Evolutionary conservation across 1,139 yeast species (phyloP), one percentile per base, ranked within the genome.

Genomic region (Protomyces macrosporus): DNA sequence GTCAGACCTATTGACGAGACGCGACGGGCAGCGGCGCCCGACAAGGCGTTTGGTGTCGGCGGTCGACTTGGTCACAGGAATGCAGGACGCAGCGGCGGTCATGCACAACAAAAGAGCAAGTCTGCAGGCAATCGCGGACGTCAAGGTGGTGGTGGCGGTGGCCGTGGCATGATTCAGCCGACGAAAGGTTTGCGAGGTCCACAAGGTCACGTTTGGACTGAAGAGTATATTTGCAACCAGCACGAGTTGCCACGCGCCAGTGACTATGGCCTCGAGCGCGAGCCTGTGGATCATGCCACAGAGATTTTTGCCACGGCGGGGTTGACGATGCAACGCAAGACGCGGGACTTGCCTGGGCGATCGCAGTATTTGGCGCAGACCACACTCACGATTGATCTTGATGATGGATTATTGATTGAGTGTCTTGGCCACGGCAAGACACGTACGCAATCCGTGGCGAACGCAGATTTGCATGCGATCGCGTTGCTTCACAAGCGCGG

Each of bases 391-490:
- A 14, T 51, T 40, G 62, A 58, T 12, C 45, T 58, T 10, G 56
- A 51, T 23, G 23, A 51, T 14, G 62, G 53, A 14, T 16, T 52
- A 5, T 4, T 52, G 3, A 40, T 58, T 50, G 37, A 37, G n/a
- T 55, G 56, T 6, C 39, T 50, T 30, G 63, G 63, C 3, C 58
- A 60, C 33, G 63, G 63, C 48, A 45, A 33, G 32, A 45, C 54
- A 3, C 42, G 42, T 10, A 10, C 6, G 12, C 57, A 60, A 32
- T 58, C 63, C 45, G 53, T 30, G 34, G 23, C 14, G 7, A 60
- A 60, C 36, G 58, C 63, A 10, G 16, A 45, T 33, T 34, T 60
- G 36, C 63, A 60, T 33, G 58, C 58, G 10, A 60, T 60, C 12
- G 53, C 53, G 6, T 23, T 45, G 35, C 34, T 60, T 23, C 63